A percentile compares a stretch with the other conserved stretches of the same genome.
Conservation (phyloP, 148 eudicot species). For the Agrostemma githago region DNA sequence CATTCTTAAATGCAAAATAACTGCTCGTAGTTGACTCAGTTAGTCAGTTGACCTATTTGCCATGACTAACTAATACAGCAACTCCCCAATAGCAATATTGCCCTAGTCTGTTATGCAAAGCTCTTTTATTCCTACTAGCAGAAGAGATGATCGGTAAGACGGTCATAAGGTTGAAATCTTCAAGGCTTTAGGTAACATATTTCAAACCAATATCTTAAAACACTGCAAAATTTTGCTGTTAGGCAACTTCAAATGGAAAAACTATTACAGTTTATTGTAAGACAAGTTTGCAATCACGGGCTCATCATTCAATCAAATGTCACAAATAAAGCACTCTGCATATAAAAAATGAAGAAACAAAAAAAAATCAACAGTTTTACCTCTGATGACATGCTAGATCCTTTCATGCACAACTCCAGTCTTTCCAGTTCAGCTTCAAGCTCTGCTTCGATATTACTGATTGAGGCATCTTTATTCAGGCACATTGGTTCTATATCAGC, state of each 20-base stretch:
- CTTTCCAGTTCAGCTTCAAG: conserved; percentile 97
- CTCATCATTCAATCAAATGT: not conserved
- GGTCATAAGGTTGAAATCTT: not conserved
- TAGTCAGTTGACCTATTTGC: not conserved
- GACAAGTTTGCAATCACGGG: not conserved
- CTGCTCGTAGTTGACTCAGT: not conserved
- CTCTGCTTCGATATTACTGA: conserved; percentile 90
- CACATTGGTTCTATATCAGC: conserved; percentile 28
- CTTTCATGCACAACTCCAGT: conserved; percentile 70
- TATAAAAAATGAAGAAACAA: not conserved
- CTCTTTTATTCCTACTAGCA: not conserved
- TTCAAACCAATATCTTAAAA: not conserved
- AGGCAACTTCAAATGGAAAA: not conserved
- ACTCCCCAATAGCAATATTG: not conserved
- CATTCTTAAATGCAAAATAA: not conserved
- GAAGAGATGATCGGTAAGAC: not conserved
- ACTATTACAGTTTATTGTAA: not conserved
- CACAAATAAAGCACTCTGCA: not conserved
- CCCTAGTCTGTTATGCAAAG: not conserved
- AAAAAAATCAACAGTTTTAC: conserved; percentile 29
- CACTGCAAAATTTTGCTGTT: not conserved
- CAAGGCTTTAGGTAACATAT: not conserved
- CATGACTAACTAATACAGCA: not conserved
- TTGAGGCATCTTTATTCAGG: conserved; percentile 45
- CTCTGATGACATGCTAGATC: conserved; percentile 58